Conservation (phyloP, 2,329 filamentous ascomycete genomes). For the Colletotrichum aenigma region DNA sequence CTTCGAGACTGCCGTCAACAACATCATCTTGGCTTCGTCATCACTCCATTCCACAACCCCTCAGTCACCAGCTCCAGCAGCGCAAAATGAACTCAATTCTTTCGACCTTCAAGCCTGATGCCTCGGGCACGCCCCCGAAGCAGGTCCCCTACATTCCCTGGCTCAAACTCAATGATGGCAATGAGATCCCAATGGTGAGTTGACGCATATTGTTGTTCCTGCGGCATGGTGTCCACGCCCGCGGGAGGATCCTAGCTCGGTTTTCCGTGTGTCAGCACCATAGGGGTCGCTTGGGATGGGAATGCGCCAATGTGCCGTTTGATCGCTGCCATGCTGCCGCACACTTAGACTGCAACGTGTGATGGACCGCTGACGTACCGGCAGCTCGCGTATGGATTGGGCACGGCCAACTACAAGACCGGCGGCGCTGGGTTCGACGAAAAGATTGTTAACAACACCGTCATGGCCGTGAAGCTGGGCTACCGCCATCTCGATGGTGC, state of each 20-base stretch:
- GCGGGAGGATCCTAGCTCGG: background rate
- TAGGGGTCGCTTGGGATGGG: background rate
- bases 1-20: background rate
- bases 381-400: slow-evolving; percentile 74
- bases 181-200: slow-evolving; percentile 71
- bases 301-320: background rate
- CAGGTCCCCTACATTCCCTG: slow-evolving; percentile 52
- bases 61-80: background rate
- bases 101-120: slow-evolving; percentile 41
- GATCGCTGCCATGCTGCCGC: background rate
- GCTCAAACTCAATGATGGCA: slow-evolving; percentile 76
- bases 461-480: slow-evolving; percentile 70
- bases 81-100: slow-evolving; percentile 47
- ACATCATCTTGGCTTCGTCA: background rate
- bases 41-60: background rate
- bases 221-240: background rate
- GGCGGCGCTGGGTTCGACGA: slow-evolving; percentile 57
- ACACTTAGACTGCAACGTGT: background rate
- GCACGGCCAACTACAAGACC: slow-evolving; percentile 69
- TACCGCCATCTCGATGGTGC: slow-evolving; percentile 78
- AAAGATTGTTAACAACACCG: slow-evolving; percentile 51
- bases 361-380: background rate
- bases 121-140: slow-evolving; percentile 43
- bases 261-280: background rate
- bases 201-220: background rate